Evolutionary conservation across 805 yeast species (phyloP).

Genomic region (Zygotorulaspora danielsina): DNA sequence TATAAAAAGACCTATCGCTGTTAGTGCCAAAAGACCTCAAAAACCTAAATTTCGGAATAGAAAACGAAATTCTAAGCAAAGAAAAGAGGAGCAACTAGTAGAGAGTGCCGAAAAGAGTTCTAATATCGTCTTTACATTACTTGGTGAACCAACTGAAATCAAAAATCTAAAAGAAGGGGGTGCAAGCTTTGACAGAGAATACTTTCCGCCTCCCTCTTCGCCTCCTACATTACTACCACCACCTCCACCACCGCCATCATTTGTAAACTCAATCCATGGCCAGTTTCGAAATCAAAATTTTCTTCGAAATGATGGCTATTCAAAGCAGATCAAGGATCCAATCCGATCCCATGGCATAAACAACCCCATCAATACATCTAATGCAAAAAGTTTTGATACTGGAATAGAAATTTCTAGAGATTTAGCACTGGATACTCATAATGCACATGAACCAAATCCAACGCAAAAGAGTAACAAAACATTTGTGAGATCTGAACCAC

Average conservation of each 20-base stretch:
- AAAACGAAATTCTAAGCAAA: neutral
- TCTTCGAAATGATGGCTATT: no score
- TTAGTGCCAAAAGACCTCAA: neutral
- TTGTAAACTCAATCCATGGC: neutral
- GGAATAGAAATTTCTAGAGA: no score
- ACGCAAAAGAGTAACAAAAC: neutral
- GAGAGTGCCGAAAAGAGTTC: constrained; percentile 16
- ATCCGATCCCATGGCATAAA: no score
- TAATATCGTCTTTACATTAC: constrained; percentile 13
- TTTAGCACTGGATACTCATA: no score
- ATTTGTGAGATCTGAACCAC: neutral
- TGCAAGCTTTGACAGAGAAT: neutral
- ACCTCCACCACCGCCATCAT: constrained; percentile 1
- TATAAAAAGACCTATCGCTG: neutral
- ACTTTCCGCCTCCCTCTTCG: neutral
- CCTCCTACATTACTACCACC: constrained; percentile 4
- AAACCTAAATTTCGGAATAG: neutral
- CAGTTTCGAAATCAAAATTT: neutral
- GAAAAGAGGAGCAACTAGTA: constrained; percentile 6
- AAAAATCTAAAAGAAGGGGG: no score
- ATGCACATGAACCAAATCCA: no score
- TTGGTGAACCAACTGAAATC: constrained; percentile 6
- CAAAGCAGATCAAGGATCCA: no score
- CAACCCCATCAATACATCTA: no score
- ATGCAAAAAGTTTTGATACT: no score